Base-by-base conservation (phyloP, 2,329 filamentous ascomycete genomes). In the Dactylellina haptotyla region DNA sequence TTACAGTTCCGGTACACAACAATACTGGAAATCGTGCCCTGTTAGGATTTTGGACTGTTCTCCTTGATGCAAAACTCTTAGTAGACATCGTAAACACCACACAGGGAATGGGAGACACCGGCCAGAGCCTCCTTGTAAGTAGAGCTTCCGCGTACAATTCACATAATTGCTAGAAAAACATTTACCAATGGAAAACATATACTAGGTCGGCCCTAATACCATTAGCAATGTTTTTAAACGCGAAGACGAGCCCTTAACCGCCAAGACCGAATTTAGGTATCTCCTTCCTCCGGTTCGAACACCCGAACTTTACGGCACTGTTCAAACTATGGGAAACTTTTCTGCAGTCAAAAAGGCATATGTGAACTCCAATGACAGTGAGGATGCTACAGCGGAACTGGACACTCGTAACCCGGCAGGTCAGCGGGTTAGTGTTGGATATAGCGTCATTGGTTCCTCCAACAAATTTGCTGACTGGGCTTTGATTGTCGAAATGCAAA, bases 1-100 rank as follows among this genome's bases (percentile, higher is more conserved):
- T 97, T 69, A 96, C 93, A 0, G 82, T 94, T 16, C 91, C 93
- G 0, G 87, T 97, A 57, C 85, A 91, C 69, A 88, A 90, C 79
- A 90, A 89, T 76, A 84, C 84, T 4, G 57, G 50, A 45, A 59
- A 67, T 20, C 53, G 69, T 26, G 25, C 23, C 8, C 30, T 73
- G 6, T 16, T 73, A 16, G 69, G 69, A 0, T 73, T 73, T 16
- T 73, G 69, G 69, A 73, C 69, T 4, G 57, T 73, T 2, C 34
- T 75, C 14, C 57, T 69, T 20, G 70, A 75, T 50, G 63, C 70
- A 25, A 43, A 76, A 12, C 69, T 76, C 9, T 53, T 78, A 56
- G 57, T 77, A 25, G 75, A 77, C 56, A 77, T 78, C 10, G 65
- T 78, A 2, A 75, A 74, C 23, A 77, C 77, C 23, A 77, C 73